Percentiles rank a stretch among this genome's conserved stretches.
These are phyloP conservation scores for Thermomyces lanuginosus DNA, from an alignment of 2,329 filamentous ascomycete species.

Conservation along the genomic window DNA sequence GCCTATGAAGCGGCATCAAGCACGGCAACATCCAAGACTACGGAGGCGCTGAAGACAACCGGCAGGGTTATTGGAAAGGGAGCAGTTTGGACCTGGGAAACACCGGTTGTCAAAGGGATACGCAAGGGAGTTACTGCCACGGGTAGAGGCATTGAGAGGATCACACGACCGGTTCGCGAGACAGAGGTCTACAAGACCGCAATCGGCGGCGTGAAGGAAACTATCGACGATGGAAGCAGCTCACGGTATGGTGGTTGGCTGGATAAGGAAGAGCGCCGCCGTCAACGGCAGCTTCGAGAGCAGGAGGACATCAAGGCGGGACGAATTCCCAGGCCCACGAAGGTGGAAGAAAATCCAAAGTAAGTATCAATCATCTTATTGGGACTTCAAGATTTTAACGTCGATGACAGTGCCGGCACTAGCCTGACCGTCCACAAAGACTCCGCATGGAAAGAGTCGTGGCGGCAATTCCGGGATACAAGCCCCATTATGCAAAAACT, in stretches of 20 bases:
- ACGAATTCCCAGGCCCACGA: slow-evolving; percentile 35
- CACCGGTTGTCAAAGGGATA: slow-evolving; percentile 77
- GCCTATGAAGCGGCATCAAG: slow-evolving; percentile 78
- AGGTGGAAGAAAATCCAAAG: slow-evolving; percentile 71
- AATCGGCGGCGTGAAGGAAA: slow-evolving; percentile 61
- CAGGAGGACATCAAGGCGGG: slow-evolving; percentile 41
- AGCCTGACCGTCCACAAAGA: slow-evolving; percentile 95
- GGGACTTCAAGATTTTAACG: no score
- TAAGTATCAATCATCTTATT: slow-evolving; percentile 45
- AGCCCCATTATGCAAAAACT: slow-evolving; percentile 77
- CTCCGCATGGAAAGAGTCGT: slow-evolving; percentile 94
- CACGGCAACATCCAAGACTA: slow-evolving; percentile 61
- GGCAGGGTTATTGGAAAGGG: slow-evolving; percentile 77
- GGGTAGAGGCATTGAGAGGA: slow-evolving; percentile 76
- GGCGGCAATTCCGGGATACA: slow-evolving; percentile 83
- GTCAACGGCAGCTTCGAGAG: slow-evolving; percentile 58
- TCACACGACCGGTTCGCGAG: slow-evolving; percentile 82
- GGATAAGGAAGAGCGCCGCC: slow-evolving; percentile 84
- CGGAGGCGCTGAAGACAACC: slow-evolving; percentile 67
- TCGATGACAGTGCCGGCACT: slow-evolving; percentile 83
- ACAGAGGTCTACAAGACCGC: slow-evolving; percentile 76
- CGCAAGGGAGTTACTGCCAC: slow-evolving; percentile 74
- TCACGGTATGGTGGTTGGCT: slow-evolving; percentile 92
- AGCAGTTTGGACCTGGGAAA: slow-evolving; percentile 95
- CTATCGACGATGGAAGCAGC: slow-evolving; percentile 92